Evolutionary conservation across 1,139 yeast genomes (phyloP), one percentile per base, ranked within the genome.

Genomic region (Maudiozyma humilis): DNA sequence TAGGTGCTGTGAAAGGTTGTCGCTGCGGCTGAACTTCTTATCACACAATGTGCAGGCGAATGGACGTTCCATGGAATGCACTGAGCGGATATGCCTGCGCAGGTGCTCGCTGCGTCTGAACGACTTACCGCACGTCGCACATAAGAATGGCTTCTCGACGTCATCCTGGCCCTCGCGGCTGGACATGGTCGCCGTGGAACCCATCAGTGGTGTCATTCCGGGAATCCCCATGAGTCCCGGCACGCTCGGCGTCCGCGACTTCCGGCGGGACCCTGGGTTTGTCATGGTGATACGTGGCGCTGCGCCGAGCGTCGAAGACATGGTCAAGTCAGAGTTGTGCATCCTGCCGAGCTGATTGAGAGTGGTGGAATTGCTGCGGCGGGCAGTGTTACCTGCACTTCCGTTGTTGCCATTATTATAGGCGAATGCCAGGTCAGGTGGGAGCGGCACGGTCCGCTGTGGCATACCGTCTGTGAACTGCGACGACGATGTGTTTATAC

Each of bases 91-190:
- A 58, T 84, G 94, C 46, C 94, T 71, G 59, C 82, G 82, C 53
- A 84, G 68, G 61, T 84, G 94, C 58, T 84, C 94, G 54, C 80
- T 83, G 48, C 94, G 73, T 56, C 82, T 76, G 67, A 84, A 84
- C 33, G 63, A 55, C 48, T 65, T 66, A 20, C 55, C 47, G 50
- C 72, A 68, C 10, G 57, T 51, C 10, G 54, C 52, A 46, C 72
- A 68, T 40, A 60, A 59, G 55, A 66, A 67, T 15, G 69, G 69
- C 49, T 67, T 67, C 19, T 62, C 65, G 25, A 53, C 59, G 27
- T 55, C 61, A 19, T 55, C 62, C 8, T n/a, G 30, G 10, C 35
- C 32, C 5, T 15, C 31, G 12, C 23, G 20, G 16, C 17, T 32
- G 13, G 12, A 14, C 19, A 17, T 19, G 8, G 36, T 17, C 12